A percentile compares a stretch with the other conserved stretches of the same genome.
phyloP scores from a whole-genome alignment of 805 yeast genomes.

The Torulaspora microellipsoides region DNA sequence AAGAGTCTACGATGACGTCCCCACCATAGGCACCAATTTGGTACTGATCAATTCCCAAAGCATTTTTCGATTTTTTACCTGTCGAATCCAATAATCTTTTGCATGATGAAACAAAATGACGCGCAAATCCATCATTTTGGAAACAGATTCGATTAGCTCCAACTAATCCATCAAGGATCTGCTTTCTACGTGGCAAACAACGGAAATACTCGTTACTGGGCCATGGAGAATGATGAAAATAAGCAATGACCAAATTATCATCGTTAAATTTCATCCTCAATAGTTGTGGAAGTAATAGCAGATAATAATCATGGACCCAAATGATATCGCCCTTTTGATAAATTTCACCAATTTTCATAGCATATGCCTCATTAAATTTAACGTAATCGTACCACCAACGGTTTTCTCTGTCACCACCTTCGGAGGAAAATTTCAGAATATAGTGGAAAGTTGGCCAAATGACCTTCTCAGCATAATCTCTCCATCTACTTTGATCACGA shows the following conservation, averaged over 20 bases:
- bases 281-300: constrained; percentile 76
- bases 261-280: constrained; percentile 59
- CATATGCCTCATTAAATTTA: constrained; percentile 84
- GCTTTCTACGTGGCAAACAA: constrained; percentile 76
- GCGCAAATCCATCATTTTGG: constrained; percentile 78
- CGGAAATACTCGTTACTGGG: constrained; percentile 93
- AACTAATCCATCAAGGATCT: constrained; percentile 82
- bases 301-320: constrained; percentile 89
- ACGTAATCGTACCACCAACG: constrained; percentile 89
- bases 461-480: constrained; percentile 82
- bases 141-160: constrained; percentile 86
- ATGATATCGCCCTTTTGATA: constrained; percentile 87
- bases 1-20: constrained; percentile 63
- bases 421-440: constrained; percentile 70
- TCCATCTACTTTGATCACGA: constrained; percentile 77
- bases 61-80: constrained; percentile 36
- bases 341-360: constrained; percentile 64
- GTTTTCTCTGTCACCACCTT: constrained; percentile 58
- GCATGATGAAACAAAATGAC: constrained; percentile 90
- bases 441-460: constrained; percentile 96
- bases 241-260: constrained; percentile 69
- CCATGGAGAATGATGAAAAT: constrained; percentile 86
- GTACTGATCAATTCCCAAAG: constrained; percentile 31
- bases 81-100: constrained; percentile 84
- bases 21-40: constrained; percentile 68